These are phyloP conservation scores for Curvularia hawaiiensis DNA, from an alignment of 2,329 filamentous ascomycete genomes.

Conservation along the genomic window DNA sequence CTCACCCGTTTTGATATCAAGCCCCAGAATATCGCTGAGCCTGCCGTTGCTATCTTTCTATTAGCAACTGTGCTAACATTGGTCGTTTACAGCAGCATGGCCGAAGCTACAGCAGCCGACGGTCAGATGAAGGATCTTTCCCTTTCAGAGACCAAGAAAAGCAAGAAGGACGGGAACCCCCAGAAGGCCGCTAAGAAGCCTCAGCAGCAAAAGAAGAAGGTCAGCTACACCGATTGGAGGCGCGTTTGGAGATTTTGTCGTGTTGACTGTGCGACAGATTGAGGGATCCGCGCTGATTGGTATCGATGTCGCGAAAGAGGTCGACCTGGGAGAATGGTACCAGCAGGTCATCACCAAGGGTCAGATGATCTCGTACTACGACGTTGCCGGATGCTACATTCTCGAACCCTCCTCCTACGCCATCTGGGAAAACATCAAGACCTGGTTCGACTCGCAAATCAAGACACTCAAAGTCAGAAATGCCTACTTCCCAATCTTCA, in stretches of 20 bases:
- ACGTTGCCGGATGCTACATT: conserved; percentile 76
- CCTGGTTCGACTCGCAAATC: conserved; percentile 68
- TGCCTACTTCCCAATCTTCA: conserved; percentile 91
- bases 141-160: conserved; percentile 48
- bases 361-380: conserved; percentile 97
- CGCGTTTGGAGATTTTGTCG: not conserved
- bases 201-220: conserved; percentile 56
- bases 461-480: conserved; percentile 93
- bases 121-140: conserved; percentile 54
- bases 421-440: conserved; percentile 71
- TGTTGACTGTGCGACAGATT: conserved; percentile 47
- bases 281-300: conserved; percentile 74
- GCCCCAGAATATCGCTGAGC: no score
- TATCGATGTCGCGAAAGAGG: conserved; percentile 82
- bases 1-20: not conserved
- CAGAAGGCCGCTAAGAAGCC: conserved; percentile 49
- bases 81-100: conserved; percentile 28
- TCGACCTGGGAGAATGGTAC: conserved; percentile 94
- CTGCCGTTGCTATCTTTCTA: not conserved
- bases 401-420: conserved; percentile 68
- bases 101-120: conserved; percentile 42
- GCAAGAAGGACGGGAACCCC: conserved; percentile 43
- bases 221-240: conserved; percentile 17
- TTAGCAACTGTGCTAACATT: conserved; percentile 12
- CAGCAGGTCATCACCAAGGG: conserved; percentile 97